These are phyloP conservation scores for Potentilla sterilis DNA, from an alignment of 306 rosid species.

Conservation along the genomic window DNA sequence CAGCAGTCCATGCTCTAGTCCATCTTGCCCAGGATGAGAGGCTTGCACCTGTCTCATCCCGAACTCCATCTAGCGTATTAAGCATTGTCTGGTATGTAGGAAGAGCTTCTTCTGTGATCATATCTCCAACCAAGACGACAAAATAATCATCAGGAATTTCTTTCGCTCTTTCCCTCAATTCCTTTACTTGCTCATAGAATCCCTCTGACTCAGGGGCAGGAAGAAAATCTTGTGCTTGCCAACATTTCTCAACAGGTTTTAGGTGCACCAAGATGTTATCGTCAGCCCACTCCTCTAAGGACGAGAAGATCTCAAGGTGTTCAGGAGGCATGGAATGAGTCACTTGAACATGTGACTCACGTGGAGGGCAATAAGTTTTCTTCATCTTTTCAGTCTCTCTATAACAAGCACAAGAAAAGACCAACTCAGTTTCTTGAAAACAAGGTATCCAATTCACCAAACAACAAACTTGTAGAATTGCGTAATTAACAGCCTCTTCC, in stretches of 20 bases:
- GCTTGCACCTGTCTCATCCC: slow-evolving; percentile 60
- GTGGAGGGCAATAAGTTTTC: slow-evolving; percentile 38
- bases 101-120: slow-evolving; percentile 62
- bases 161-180: slow-evolving; percentile 51
- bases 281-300: slow-evolving; percentile 53
- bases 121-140: slow-evolving; percentile 52
- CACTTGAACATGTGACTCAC: slow-evolving; percentile 43
- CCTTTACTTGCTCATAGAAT: slow-evolving; percentile 54
- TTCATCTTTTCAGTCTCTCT: slow-evolving; percentile 34
- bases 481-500: not conserved
- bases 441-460: not conserved
- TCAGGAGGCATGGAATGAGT: slow-evolving; percentile 60
- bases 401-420: slow-evolving; percentile 13
- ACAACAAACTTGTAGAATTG: not conserved
- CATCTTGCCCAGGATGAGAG: slow-evolving; percentile 50
- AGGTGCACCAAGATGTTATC: slow-evolving; percentile 49
- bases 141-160: slow-evolving; percentile 57
- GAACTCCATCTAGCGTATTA: slow-evolving; percentile 54
- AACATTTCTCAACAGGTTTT: slow-evolving; percentile 53
- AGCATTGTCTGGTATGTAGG: slow-evolving; percentile 64
- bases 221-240: slow-evolving; percentile 63
- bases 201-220: slow-evolving; percentile 53
- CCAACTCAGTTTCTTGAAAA: not conserved
- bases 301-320: slow-evolving; percentile 49
- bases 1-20: slow-evolving; percentile 62